Evolutionary conservation across 2,329 filamentous ascomycete genomes (phyloP).

Genomic region (Fusarium tricinctum): DNA sequence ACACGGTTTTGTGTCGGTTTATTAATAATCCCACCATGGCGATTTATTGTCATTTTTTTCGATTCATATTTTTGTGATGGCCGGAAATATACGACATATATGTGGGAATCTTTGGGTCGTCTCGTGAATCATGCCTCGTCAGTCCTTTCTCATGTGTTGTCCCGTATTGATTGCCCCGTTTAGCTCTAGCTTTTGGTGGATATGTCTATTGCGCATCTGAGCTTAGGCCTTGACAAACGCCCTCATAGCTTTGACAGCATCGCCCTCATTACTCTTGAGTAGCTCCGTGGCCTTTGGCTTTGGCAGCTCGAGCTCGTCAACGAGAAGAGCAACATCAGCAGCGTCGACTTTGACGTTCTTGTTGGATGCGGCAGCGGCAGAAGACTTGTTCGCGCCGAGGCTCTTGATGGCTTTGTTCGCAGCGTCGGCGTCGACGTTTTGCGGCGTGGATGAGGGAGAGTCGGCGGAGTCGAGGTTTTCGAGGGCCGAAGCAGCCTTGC

Average conservation of each 20-base stretch:
- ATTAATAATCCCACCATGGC: slow-evolving; percentile 26
- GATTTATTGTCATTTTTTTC: slow-evolving; percentile 9
- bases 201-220: slow-evolving; percentile 1
- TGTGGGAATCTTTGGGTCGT: not conserved
- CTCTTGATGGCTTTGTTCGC: slow-evolving; percentile 79
- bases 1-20: slow-evolving; percentile 11
- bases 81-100: not conserved
- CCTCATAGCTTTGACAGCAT: slow-evolving; percentile 75
- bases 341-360: slow-evolving; percentile 81
- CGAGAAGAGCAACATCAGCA: slow-evolving; percentile 77
- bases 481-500: slow-evolving; percentile 81
- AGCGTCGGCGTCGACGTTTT: slow-evolving; percentile 77
- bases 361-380: slow-evolving; percentile 53
- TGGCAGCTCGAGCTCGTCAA: slow-evolving; percentile 78
- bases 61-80: slow-evolving; percentile 1
- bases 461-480: slow-evolving; percentile 73
- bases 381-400: slow-evolving; percentile 57
- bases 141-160: too few species aligned
- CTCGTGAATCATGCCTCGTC: not conserved
- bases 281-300: slow-evolving; percentile 82
- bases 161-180: not conserved
- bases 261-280: slow-evolving; percentile 78
- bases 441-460: slow-evolving; percentile 58
- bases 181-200: not conserved
- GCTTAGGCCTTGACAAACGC: slow-evolving; percentile 61